Conservation (phyloP, 306 rosid genomes). For the Quercus bicolor region DNA sequence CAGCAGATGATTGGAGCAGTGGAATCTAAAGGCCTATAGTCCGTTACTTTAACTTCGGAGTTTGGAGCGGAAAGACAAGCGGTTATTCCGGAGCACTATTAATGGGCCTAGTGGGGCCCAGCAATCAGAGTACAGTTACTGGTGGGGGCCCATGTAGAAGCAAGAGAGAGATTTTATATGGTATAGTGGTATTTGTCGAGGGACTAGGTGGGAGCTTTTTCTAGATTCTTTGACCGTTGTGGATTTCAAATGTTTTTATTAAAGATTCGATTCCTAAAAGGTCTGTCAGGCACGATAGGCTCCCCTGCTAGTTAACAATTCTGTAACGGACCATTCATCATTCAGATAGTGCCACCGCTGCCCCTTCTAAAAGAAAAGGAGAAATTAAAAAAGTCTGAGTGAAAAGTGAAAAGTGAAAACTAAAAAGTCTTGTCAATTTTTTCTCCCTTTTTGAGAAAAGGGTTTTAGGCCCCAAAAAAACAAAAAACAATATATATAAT, state of each 20-base stretch:
- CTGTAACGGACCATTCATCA: not conserved
- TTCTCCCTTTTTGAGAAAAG: too few relatives aligned
- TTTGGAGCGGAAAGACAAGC: not conserved
- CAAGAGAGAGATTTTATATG: too few relatives aligned
- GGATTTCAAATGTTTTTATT: slow-evolving; percentile 6
- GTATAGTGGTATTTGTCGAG: too few relatives aligned
- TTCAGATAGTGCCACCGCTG: too few relatives aligned
- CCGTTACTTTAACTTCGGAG: not conserved
- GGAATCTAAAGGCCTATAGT: not conserved
- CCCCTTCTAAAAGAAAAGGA: too few relatives aligned
- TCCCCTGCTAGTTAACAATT: not conserved
- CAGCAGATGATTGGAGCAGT: not conserved
- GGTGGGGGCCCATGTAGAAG: not conserved
- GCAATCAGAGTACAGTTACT: not conserved
- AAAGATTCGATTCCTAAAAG: not conserved
- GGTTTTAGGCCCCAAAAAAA: too few relatives aligned
- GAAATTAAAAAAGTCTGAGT: too few relatives aligned
- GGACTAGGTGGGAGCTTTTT: not conserved
- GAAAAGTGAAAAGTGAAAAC: too few relatives aligned
- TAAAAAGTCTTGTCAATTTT: too few relatives aligned
- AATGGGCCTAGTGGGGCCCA: not conserved
- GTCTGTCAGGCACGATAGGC: not conserved
- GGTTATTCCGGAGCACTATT: slow-evolving; percentile 4
- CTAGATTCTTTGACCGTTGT: slow-evolving; percentile 22
- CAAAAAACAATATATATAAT: too few relatives aligned